Evolutionary conservation across 495 filamentous ascomycete species (phyloP).

Genomic region (Aspergillus bridgeri): DNA sequence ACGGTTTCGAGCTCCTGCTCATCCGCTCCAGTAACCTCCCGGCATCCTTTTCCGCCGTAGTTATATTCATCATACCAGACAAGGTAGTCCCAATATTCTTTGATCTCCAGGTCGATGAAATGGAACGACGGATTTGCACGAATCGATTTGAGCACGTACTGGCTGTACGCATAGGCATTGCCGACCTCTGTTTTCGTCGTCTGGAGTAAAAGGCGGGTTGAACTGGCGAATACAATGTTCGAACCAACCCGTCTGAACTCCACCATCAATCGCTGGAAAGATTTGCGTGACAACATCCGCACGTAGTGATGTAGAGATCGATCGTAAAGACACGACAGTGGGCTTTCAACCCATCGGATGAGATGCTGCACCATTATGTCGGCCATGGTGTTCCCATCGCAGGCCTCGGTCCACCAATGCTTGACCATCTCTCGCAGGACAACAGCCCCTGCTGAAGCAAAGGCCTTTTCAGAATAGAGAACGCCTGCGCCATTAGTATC

Average conservation of each 20-base stretch:
- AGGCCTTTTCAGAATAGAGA: constrained; percentile 85
- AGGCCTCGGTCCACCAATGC: constrained; percentile 95
- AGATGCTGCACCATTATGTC: constrained; percentile 98
- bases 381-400: constrained; percentile 85
- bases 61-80: constrained; percentile 99
- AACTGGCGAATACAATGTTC: constrained; percentile 84
- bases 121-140: constrained; percentile 92
- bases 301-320: constrained; percentile 96
- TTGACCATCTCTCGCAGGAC: constrained; percentile 98
- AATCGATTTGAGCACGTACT: constrained; percentile 96
- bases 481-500: constrained; percentile 59
- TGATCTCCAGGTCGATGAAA: constrained; percentile 96
- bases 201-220: constrained; percentile 86
- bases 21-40: constrained; percentile 77
- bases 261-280: constrained; percentile 92
- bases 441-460: constrained; percentile 82
- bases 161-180: constrained; percentile 93
- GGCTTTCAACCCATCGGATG: constrained; percentile 92
- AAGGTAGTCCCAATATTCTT: constrained; percentile 99
- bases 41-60: constrained; percentile 90
- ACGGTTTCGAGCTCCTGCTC: constrained; percentile 85
- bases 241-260: constrained; percentile 96
- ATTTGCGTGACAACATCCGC: constrained; percentile 95
- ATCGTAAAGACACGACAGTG: constrained; percentile 91
- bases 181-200: constrained; percentile 96